Conservation (phyloP, 1,284 basidiomycete species). For the Sanghuangporus baumii region DNA sequence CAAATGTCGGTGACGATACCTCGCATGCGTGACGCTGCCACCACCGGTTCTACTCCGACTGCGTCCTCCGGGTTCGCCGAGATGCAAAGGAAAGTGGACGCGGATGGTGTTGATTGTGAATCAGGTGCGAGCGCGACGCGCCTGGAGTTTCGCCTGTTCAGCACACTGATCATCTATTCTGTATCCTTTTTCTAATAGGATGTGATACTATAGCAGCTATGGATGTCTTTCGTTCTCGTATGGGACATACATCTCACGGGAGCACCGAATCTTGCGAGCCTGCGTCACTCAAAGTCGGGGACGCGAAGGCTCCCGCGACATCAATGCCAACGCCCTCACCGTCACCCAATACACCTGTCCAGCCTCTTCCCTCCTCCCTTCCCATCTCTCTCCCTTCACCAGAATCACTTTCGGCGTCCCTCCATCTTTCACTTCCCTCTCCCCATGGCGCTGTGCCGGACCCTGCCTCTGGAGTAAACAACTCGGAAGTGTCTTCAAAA, state of each 20-base stretch:
- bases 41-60: neutral
- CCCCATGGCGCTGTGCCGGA: neutral
- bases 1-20: neutral
- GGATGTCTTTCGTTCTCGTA: too few relatives aligned
- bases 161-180: too few relatives aligned
- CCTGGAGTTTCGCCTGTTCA: too few relatives aligned
- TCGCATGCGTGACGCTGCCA: neutral
- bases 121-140: too few relatives aligned
- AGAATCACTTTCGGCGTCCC: constrained; percentile 25
- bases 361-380: neutral
- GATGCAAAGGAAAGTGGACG: too few relatives aligned
- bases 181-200: too few relatives aligned
- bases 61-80: neutral
- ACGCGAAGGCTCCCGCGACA: neutral
- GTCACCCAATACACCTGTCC: neutral
- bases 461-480: neutral
- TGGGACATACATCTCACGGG: too few relatives aligned
- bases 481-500: neutral
- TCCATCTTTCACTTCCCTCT: neutral
- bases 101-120: too few relatives aligned
- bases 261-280: neutral
- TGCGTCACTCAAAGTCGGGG: neutral
- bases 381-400: constrained; percentile 25
- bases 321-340: neutral
- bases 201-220: too few relatives aligned